Base-by-base conservation (phyloP, 768 basidiomycete genomes). In the Panellus pusillus region DNA sequence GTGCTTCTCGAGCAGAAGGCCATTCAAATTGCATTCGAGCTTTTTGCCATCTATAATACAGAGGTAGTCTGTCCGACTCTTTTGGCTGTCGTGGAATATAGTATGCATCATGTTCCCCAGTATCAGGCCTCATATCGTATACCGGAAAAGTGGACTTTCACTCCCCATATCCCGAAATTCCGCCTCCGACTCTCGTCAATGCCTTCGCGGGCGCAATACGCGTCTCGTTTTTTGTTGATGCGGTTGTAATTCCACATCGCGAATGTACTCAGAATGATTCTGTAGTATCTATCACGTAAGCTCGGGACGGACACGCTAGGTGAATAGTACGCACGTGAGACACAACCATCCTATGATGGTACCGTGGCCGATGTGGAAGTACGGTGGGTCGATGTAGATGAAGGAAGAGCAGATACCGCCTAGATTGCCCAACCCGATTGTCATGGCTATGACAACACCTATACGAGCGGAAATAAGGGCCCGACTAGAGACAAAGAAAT, bases 141-240 rank as follows among this genome's bases (percentile, higher is more conserved):
- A 70, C 70, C 74, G 67, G 63, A 74, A 79, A n/a, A 79, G 66
- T 44, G 79, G 78, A 53, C 75, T 78, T 32, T 68, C 62, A 47
- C 79, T 77, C 15, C 75, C 78, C 67, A 79, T 67, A 9, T 80
- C 65, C 39, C 63, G 62, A 55, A 73, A 79, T 43, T 75, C 67
- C 1, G 68, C 67, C 54, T 63, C 46, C 53, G 63, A 36, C 60
- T 64, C 17, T 68, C 66, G 9, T 65, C 68, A 50, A 79, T 76
- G 3, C 69, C 70, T 51, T 68, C 66, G 3, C 67, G 62, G 4
- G 53, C 66, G 50, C 78, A 79, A n/a, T 68, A 58, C n/a, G 65
- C 70, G 31, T 74, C 70, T 44, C 76, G 79, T 54, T 65, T 55
- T 53, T 71, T 74, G 59, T 80, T 79, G 32, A 75, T 62, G 24